These are phyloP conservation scores for Scenedesmus sp. DNA, from an alignment of 163 green algal species.

Conservation along the genomic window DNA sequence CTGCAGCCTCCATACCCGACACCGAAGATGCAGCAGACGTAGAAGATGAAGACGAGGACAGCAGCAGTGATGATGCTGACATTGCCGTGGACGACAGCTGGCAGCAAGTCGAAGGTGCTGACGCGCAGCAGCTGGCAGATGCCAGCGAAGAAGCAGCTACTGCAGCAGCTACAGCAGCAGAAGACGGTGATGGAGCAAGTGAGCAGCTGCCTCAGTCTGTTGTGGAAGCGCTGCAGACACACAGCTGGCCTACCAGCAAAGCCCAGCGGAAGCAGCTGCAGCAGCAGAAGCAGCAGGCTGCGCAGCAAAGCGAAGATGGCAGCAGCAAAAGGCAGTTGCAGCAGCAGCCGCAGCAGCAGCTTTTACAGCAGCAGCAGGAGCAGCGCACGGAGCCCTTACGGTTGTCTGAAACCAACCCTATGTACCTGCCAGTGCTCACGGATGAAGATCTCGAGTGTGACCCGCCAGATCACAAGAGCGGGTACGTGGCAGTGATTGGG, in stretches of 20 bases:
- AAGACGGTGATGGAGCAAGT: slow-evolving; percentile 7
- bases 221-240: slow-evolving; percentile 10
- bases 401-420: slow-evolving; percentile 53
- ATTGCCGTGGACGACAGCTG: background rate
- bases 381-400: background rate
- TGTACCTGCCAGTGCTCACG: slow-evolving; percentile 70
- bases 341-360: background rate
- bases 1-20: slow-evolving; percentile 26
- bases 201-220: slow-evolving; percentile 14
- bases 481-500: slow-evolving; percentile 95
- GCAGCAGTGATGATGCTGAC: background rate
- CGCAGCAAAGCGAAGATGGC: background rate
- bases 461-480: slow-evolving; percentile 74
- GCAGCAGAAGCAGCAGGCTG: background rate
- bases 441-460: slow-evolving; percentile 71
- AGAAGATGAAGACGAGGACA: slow-evolving; percentile 9
- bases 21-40: background rate
- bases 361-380: background rate
- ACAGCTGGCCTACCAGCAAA: background rate
- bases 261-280: background rate
- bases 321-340: background rate
- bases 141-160: background rate
- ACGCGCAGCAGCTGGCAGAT: background rate
- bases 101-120: slow-evolving; percentile 1
- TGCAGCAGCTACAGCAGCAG: background rate